Evolutionary conservation across 2,329 filamentous ascomycete species (phyloP).

Genomic region (Ascochyta clinopodiicola): DNA sequence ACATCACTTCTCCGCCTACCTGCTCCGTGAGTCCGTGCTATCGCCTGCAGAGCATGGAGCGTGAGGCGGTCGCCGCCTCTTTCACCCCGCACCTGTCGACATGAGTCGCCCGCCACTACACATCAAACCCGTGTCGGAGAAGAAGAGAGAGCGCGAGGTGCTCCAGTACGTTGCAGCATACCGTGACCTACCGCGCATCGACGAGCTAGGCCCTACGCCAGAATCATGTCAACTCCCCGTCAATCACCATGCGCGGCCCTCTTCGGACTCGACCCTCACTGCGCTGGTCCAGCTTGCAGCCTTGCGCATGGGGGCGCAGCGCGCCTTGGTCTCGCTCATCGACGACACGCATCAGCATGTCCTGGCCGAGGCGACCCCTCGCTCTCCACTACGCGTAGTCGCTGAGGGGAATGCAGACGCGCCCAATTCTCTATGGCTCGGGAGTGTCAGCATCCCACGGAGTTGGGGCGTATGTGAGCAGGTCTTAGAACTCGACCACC

Average conservation of each 20-base stretch:
- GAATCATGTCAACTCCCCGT: conserved; percentile 15
- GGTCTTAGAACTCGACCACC: conserved; percentile 16
- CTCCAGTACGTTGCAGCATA: conserved; percentile 35
- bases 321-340: conserved; percentile 47
- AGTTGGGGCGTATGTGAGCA: conserved; percentile 34
- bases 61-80: not conserved
- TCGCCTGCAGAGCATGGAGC: conserved; percentile 7
- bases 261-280: conserved; percentile 39
- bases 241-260: conserved; percentile 27
- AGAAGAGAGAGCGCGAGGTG: conserved; percentile 38
- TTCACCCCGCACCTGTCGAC: conserved; percentile 1
- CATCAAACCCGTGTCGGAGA: conserved; percentile 18
- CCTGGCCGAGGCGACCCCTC: conserved; percentile 48
- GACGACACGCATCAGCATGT: conserved; percentile 45
- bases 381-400: conserved; percentile 29
- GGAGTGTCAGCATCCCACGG: conserved; percentile 40
- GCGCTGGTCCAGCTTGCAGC: conserved; percentile 47
- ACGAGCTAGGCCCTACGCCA: conserved; percentile 9
- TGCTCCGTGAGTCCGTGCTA: not conserved
- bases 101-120: conserved; percentile 6
- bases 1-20: not conserved
- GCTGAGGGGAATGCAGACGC: conserved; percentile 12
- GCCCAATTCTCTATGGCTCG: conserved; percentile 33
- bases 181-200: conserved; percentile 30
- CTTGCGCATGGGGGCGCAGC: conserved; percentile 39